Conservation (phyloP, 1,284 basidiomycete species). For the Cryptococcus sp. region DNA sequence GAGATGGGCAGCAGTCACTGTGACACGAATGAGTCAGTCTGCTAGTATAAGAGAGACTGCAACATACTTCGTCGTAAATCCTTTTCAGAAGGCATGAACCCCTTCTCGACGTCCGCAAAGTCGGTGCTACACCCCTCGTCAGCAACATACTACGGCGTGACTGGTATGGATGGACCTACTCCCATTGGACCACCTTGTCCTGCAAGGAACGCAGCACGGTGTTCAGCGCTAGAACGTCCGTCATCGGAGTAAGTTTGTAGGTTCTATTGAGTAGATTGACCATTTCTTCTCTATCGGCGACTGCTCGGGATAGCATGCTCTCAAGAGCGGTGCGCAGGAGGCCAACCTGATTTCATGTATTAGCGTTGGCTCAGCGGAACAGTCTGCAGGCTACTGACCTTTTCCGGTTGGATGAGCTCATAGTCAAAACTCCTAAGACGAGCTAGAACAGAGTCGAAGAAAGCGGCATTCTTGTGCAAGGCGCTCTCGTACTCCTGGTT, state of each 20-base stretch:
- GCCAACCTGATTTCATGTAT: conserved; percentile 24
- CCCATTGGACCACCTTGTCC: conserved; percentile 96
- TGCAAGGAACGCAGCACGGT: conserved; percentile 83
- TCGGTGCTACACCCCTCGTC: conserved; percentile 28
- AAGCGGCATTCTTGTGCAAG: conserved; percentile 67
- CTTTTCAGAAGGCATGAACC: conserved; percentile 54
- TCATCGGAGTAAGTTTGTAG: conserved; percentile 76
- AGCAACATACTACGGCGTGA: not conserved
- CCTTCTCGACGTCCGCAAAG: conserved; percentile 61
- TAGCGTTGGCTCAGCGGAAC: not conserved
- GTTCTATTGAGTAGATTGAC: conserved; percentile 72
- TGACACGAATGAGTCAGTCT: not conserved
- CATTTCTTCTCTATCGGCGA: conserved; percentile 74
- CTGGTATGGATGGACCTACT: conserved; percentile 46
- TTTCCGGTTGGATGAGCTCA: conserved; percentile 50
- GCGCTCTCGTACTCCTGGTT: conserved; percentile 83
- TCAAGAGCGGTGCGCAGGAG: conserved; percentile 42
- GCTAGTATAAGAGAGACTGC: not conserved
- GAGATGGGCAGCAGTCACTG: conserved; percentile 53
- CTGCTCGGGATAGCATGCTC: conserved; percentile 67
- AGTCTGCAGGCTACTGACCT: conserved; percentile 23
- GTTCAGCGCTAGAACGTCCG: conserved; percentile 86
- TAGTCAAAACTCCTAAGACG: conserved; percentile 50
- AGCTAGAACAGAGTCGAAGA: conserved; percentile 60
- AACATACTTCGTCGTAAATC: conserved; percentile 48